A percentile compares a stretch with the other conserved stretches of the same genome.
phyloP scores from a whole-genome alignment of 176 grass and related monocot genomes.

The Hordeum marinum region DNA sequence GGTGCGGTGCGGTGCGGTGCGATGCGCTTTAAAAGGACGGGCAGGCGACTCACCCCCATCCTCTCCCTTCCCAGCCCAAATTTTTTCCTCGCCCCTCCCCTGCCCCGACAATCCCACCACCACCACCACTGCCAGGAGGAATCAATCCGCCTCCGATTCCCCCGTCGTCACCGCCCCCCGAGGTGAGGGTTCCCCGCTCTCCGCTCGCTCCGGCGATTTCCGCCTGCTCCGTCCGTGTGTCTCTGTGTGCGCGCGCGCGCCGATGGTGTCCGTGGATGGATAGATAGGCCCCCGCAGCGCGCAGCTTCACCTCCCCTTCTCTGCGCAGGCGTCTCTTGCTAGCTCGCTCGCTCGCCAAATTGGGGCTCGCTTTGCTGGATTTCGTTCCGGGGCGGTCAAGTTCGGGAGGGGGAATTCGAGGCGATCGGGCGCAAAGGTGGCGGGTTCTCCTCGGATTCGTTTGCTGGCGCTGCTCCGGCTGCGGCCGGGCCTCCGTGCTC shows the following conservation, averaged over 20 bases:
- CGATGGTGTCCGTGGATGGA: not conserved
- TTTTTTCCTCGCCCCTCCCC: not conserved
- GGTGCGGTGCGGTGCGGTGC: not conserved
- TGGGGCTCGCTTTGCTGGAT: not conserved
- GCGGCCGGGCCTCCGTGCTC: not conserved
- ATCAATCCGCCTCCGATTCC: not conserved
- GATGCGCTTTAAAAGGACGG: conserved; percentile 39
- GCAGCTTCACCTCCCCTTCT: not conserved
- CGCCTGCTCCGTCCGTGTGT: not conserved
- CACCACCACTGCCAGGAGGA: not conserved
- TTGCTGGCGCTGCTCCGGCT: not conserved
- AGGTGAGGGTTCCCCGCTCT: conserved; percentile 27
- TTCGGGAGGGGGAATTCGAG: not conserved
- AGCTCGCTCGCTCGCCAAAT: not conserved
- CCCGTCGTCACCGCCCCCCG: not conserved
- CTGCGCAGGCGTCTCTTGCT: not conserved
- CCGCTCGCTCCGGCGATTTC: not conserved
- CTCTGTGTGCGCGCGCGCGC: not conserved
- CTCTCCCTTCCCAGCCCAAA: not conserved
- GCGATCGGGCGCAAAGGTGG: conserved; percentile 39
- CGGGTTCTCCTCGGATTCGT: not conserved
- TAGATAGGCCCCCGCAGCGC: not conserved
- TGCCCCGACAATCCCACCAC: no score
- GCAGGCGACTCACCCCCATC: not conserved
- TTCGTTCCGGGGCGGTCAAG: not conserved